Conservation (phyloP, 371 early-diverging fungal genomes). For the Aphelidium insulamus region DNA sequence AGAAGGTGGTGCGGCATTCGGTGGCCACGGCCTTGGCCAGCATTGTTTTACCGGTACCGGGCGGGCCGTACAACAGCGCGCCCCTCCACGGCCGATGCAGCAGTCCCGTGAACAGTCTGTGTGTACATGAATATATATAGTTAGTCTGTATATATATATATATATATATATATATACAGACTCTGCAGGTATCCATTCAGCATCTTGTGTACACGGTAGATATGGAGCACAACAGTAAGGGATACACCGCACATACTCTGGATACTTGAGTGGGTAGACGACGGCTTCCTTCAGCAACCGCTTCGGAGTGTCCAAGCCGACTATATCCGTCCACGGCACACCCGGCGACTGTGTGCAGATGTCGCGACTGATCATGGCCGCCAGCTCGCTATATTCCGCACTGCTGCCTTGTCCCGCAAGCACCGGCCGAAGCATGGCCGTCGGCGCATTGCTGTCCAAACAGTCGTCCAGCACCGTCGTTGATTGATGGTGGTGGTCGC, state of each 20-base stretch:
- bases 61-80: too few species aligned
- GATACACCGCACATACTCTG: conserved; percentile 17
- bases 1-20: conserved; percentile 50
- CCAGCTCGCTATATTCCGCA: conserved; percentile 17
- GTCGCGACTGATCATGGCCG: conserved; percentile 14
- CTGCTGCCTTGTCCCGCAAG: too few species aligned
- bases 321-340: conserved; percentile 32
- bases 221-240: too few species aligned
- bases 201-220: conserved; percentile 5
- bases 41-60: too few species aligned
- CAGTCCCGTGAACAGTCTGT: conserved; percentile 29
- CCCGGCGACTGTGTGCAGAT: conserved; percentile 20
- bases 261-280: conserved; percentile 33
- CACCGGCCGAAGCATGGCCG: too few species aligned
- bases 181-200: conserved; percentile 1
- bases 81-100: too few species aligned
- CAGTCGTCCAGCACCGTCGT: too few species aligned
- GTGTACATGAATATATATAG: not conserved
- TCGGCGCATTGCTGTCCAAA: too few species aligned
- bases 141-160: too few species aligned
- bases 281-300: conserved; percentile 34
- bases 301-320: conserved; percentile 31
- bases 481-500: too few species aligned
- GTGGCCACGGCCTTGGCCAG: conserved; percentile 57
- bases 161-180: not conserved